phyloP scores from a whole-genome alignment of 306 rosid genomes.

The Oxytropis ochrocephala region DNA sequence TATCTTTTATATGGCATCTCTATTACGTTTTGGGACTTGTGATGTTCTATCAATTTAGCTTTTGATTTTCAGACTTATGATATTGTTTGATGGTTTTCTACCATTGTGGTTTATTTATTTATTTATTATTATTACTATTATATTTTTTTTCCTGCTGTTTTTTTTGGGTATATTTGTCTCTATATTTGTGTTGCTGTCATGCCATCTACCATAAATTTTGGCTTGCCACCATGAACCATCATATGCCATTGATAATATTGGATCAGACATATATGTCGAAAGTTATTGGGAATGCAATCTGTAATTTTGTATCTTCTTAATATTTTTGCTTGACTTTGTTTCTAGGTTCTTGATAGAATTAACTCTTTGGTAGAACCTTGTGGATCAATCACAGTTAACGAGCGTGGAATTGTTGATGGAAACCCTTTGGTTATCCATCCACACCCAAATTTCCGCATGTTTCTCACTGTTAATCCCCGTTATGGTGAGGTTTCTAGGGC shows the following conservation, averaged over 20 bases:
- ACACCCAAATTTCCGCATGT: constrained; percentile 81
- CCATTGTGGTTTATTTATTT: not conserved
- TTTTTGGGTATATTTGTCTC: not conserved
- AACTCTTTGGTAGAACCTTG: constrained; percentile 84
- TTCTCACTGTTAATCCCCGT: constrained; percentile 82
- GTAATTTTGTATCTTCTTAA: not conserved
- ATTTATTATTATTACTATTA: not conserved
- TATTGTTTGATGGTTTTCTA: no score
- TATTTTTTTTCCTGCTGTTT: not conserved
- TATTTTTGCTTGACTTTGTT: constrained; percentile 5
- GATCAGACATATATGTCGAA: not conserved
- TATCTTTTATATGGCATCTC: no score
- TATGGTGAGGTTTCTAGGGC: constrained; percentile 93
- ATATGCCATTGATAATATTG: not conserved
- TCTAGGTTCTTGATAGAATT: constrained; percentile 90
- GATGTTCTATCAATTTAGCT: no score
- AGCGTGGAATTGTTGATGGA: constrained; percentile 85
- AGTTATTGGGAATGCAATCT: not conserved
- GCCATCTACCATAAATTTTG: not conserved
- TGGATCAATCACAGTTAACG: constrained; percentile 84
- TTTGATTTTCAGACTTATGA: no score
- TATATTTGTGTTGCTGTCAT: not conserved
- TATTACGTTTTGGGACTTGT: no score
- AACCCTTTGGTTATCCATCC: constrained; percentile 66
- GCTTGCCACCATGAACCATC: not conserved